phyloP scores from a whole-genome alignment of 2,329 filamentous ascomycete species.

The Lecanicillium sp. region DNA sequence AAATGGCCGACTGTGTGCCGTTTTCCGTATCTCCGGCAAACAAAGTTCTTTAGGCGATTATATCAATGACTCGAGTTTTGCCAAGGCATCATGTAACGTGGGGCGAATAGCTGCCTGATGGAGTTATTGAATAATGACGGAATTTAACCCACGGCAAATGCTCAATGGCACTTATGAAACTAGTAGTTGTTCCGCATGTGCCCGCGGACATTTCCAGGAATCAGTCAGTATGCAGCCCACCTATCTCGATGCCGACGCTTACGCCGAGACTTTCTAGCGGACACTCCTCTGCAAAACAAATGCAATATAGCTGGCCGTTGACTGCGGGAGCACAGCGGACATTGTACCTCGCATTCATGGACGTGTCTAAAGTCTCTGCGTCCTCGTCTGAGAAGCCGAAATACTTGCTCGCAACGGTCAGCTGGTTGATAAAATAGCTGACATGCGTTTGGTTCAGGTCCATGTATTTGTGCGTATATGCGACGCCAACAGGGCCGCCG shows the following conservation, averaged over 20 bases:
- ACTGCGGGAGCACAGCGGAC: conserved; percentile 17
- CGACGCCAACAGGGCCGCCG: conserved; percentile 12
- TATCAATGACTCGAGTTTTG: background rate
- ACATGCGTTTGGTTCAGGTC: conserved; percentile 19
- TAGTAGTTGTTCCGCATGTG: no score
- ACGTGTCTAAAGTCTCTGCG: conserved; percentile 12
- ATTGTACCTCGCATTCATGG: conserved; percentile 21
- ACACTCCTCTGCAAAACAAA: conserved; percentile 20
- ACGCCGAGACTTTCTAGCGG: no score
- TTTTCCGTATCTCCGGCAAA: background rate
- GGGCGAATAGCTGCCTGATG: background rate
- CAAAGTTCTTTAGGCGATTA: background rate
- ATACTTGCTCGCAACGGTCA: conserved; percentile 15
- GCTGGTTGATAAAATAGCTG: conserved; percentile 22
- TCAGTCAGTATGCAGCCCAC: no score
- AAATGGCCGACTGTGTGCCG: background rate
- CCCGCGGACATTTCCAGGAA: no score
- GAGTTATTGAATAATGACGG: background rate
- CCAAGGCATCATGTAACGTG: background rate
- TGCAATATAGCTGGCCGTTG: conserved; percentile 15
- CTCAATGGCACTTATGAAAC: background rate
- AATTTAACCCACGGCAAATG: background rate
- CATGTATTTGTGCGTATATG: conserved; percentile 26
- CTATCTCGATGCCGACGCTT: no score
- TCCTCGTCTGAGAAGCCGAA: conserved; percentile 21